These are phyloP conservation scores for Bothriochloa decipiens DNA, from an alignment of 176 grass and related monocot genomes.

Conservation along the genomic window DNA sequence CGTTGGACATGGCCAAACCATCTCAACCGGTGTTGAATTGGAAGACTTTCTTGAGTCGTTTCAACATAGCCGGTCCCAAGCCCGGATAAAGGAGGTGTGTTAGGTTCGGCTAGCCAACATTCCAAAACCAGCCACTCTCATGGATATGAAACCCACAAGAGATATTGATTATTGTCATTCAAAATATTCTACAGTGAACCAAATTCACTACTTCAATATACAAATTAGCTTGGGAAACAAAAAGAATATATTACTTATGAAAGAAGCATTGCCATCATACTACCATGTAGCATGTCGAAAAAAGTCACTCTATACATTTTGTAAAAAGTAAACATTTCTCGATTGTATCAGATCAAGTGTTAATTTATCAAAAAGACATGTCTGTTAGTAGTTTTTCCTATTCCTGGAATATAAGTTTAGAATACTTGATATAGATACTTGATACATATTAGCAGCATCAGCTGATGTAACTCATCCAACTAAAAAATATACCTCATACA, in stretches of 20 bases:
- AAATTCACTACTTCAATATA: background rate
- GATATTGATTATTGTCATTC: background rate
- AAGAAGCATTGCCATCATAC: background rate
- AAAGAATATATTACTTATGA: background rate
- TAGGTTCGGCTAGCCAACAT: too few relatives aligned
- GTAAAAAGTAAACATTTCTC: background rate
- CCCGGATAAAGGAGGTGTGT: too few relatives aligned
- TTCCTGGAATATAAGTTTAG: background rate
- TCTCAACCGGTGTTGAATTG: too few relatives aligned
- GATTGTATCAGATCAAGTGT: background rate
- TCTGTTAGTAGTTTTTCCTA: background rate
- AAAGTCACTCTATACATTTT: background rate
- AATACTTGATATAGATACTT: background rate
- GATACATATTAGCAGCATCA: background rate
- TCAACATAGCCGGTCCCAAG: too few relatives aligned
- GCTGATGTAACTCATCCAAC: background rate
- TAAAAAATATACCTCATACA: background rate
- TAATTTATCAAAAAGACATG: background rate
- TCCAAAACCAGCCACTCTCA: too few relatives aligned
- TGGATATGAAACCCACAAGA: too few relatives aligned
- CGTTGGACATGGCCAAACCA: too few relatives aligned
- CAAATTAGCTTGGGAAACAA: background rate
- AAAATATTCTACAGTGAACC: background rate
- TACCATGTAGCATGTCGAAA: background rate
- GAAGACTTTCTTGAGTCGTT: too few relatives aligned